Percentiles rank a stretch among this genome's conserved stretches.
Evolutionary conservation across 2,329 filamentous ascomycete species (phyloP).

Genomic region (Ascochyta lentis): DNA sequence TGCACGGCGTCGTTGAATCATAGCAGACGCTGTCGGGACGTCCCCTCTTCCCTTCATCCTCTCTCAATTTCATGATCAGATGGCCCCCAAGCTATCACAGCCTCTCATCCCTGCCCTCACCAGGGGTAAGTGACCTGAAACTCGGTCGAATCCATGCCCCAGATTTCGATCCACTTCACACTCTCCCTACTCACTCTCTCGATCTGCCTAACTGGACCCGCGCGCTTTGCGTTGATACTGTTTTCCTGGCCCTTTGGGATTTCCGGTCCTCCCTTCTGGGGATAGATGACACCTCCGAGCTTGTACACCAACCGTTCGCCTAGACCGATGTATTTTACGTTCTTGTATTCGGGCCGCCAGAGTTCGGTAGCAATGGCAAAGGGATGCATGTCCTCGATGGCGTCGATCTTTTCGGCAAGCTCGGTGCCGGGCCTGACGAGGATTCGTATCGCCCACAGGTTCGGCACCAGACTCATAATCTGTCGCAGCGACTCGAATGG

Average conservation of each 20-base stretch:
- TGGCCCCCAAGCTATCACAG: not conserved
- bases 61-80: not conserved
- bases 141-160: slow-evolving; percentile 51
- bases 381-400: slow-evolving; percentile 41
- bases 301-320: slow-evolving; percentile 48
- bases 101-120: not conserved
- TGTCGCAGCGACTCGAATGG: slow-evolving; percentile 47
- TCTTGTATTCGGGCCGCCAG: slow-evolving; percentile 43
- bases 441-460: slow-evolving; percentile 52
- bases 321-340: slow-evolving; percentile 50
- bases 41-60: no score
- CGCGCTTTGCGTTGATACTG: slow-evolving; percentile 33
- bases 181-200: slow-evolving; percentile 42
- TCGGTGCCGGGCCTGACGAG: slow-evolving; percentile 41
- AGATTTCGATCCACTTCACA: slow-evolving; percentile 54
- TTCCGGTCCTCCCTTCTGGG: slow-evolving; percentile 20
- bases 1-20: not conserved
- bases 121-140: slow-evolving; percentile 40
- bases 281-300: slow-evolving; percentile 42
- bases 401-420: slow-evolving; percentile 33
- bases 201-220: slow-evolving; percentile 42
- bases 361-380: slow-evolving; percentile 44
- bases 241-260: slow-evolving; percentile 26
- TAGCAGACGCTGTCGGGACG: not conserved
- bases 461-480: slow-evolving; percentile 48